A percentile compares a stretch with the other conserved stretches of the same genome.
phyloP scores from a whole-genome alignment of 2,329 filamentous ascomycete genomes.

The Fusarium dimerum region DNA sequence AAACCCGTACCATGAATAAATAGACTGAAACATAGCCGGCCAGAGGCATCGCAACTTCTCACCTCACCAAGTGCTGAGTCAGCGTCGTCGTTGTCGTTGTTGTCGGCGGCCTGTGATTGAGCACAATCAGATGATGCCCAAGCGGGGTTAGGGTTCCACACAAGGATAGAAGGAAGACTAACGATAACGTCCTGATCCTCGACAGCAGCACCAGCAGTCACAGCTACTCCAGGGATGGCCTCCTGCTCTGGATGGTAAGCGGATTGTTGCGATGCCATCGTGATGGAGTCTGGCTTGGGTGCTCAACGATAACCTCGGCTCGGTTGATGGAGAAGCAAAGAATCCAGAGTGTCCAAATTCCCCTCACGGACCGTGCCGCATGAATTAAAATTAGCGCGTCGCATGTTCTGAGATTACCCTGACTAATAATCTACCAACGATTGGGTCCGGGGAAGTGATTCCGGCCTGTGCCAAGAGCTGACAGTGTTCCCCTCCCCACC shows the following conservation, averaged over 20 bases:
- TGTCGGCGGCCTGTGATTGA: not conserved
- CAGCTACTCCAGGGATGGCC: not conserved
- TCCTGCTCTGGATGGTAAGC: not conserved
- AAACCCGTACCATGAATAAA: not conserved
- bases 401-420: too few relatives aligned
- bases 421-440: too few relatives aligned
- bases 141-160: not conserved
- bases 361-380: too few relatives aligned
- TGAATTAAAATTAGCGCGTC: too few relatives aligned
- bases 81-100: conserved; percentile 4
- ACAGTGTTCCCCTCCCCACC: too few relatives aligned
- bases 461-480: too few relatives aligned
- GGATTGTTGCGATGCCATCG: not conserved
- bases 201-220: not conserved
- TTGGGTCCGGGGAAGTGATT: too few relatives aligned
- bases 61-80: conserved; percentile 10
- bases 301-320: not conserved
- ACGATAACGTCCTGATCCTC: conserved; percentile 9
- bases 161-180: not conserved
- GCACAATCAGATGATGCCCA: not conserved
- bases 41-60: not conserved
- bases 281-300: not conserved
- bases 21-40: not conserved
- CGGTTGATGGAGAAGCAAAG: not conserved
- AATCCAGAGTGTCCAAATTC: not conserved